Conservation (phyloP, 2,329 filamentous ascomycete genomes). For the Coccinonectria pachysandricola region DNA sequence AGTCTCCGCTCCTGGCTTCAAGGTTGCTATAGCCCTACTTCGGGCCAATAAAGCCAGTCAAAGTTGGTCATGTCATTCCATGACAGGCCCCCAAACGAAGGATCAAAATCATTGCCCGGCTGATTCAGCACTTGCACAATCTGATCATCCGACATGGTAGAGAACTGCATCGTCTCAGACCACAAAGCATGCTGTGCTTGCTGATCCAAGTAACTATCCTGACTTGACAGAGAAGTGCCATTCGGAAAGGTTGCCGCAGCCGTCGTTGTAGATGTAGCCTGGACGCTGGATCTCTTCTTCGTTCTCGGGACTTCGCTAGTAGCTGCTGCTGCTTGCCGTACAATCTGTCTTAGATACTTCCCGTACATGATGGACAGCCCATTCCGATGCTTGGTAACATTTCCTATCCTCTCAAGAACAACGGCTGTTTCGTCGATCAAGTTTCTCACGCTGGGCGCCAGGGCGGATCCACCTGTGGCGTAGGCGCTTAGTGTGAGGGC, state of each 20-base stretch:
- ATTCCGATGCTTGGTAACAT: constrained; percentile 53
- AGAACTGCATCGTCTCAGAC: constrained; percentile 49
- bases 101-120: constrained; percentile 48
- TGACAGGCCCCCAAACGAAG: constrained; percentile 43
- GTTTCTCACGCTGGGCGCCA: constrained; percentile 52
- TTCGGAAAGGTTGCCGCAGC: too few species aligned
- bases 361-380: constrained; percentile 49
- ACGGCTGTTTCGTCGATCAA: constrained; percentile 59
- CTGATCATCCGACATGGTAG: constrained; percentile 59
- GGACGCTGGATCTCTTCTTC: constrained; percentile 7
- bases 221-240: constrained; percentile 12
- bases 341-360: constrained; percentile 34
- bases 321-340: constrained; percentile 29
- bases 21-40: constrained; percentile 26
- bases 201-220: constrained; percentile 18
- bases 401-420: constrained; percentile 59
- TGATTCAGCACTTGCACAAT: constrained; percentile 56
- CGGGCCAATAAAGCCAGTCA: constrained; percentile 46
- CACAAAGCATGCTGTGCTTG: constrained; percentile 25
- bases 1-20: neutral
- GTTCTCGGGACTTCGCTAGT: too few species aligned
- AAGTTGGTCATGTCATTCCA: constrained; percentile 50
- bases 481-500: constrained; percentile 54
- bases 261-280: constrained; percentile 8
- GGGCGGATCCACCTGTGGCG: constrained; percentile 43